Evolutionary conservation across 345 rosid species (phyloP).

Genomic region (Citrus trifoliata): DNA sequence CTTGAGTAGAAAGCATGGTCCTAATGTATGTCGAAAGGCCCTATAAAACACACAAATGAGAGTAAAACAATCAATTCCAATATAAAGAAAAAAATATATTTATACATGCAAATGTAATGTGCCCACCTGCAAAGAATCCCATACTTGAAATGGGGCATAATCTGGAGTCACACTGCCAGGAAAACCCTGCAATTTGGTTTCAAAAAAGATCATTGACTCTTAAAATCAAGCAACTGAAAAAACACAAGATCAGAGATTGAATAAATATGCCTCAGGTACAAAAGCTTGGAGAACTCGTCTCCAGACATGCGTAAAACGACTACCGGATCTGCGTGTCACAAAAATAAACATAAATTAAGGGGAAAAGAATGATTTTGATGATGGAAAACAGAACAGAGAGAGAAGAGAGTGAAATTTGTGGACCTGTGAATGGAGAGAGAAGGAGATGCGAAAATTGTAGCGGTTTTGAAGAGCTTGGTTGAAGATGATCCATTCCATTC

Average conservation of each 20-base stretch:
- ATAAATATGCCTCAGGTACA: slow-evolving; percentile 71
- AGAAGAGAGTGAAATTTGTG: background rate
- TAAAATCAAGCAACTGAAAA: background rate
- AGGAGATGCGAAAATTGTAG: slow-evolving; percentile 54
- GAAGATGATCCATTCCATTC: slow-evolving; percentile 87
- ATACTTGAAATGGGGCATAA: slow-evolving; percentile 79
- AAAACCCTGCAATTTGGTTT: slow-evolving; percentile 53
- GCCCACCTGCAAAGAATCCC: slow-evolving; percentile 90
- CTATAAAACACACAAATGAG: slow-evolving; percentile 25
- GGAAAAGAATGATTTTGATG: too few relatives aligned
- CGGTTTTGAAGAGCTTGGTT: slow-evolving; percentile 66
- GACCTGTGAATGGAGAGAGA: slow-evolving; percentile 64
- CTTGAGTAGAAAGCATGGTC: slow-evolving; percentile 98
- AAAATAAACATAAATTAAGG: background rate
- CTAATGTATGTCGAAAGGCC: slow-evolving; percentile 91
- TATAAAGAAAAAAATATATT: background rate
- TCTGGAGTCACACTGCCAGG: slow-evolving; percentile 90
- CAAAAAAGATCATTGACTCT: background rate
- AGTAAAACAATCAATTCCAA: background rate
- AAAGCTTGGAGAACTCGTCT: slow-evolving; percentile 83
- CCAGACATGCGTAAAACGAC: slow-evolving; percentile 71
- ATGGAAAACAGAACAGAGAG: background rate
- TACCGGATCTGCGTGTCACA: slow-evolving; percentile 42
- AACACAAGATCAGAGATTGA: too few relatives aligned
- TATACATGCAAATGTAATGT: background rate